Base-by-base conservation (phyloP, 768 basidiomycete genomes). In the Mycena polygramma region DNA sequence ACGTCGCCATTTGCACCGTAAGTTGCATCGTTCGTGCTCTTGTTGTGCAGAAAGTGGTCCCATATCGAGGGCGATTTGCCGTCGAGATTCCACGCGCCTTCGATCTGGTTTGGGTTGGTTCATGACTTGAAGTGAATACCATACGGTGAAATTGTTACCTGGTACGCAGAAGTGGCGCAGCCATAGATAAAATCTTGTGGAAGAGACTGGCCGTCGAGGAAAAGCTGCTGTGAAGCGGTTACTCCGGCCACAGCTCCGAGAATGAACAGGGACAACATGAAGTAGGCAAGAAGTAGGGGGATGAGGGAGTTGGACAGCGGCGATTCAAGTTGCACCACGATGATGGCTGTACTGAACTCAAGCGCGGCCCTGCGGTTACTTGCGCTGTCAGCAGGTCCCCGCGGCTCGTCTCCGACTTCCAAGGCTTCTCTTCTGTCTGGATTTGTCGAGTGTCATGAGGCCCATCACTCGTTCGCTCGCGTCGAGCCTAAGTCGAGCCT, bases 31-130 rank as follows among this genome's bases (percentile, higher is more conserved):
- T 83, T 84, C 1, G 85, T 85, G 0, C 82, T 81, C 19, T 77
- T 78, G 43, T 82, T 79, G 71, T 81, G 81, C 43, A 70, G 15
- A 77, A 87, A 87, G 15, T 76, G 81, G 75, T 89, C 88, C 88
- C 88, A 88, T 64, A 87, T 84, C 35, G 82, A 84, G 9, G 81
- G 81, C 1, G 76, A 76, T 36, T 83, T 80, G 20, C 82, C 82
- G 61, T 80, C 83, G 22, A 73, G 75, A 57, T 77, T 75, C 22
- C 79, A 76, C 8, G 85, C 82, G 36, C 86, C 87, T 77, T 88
- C 87, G 58, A 88, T 87, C 81, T 88, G 84, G 58, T n/a, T 30
- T 30, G 30, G 30, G 30, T 30, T 30, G 30, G n/a, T n/a, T n/a
- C n/a, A n/a, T n/a, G 30, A 30, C 30, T 30, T 30, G 30, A 6